Evolutionary conservation across 257 asterid genomes (phyloP), one percentile per base, ranked within the genome.

Genomic region (Salvia hispanica): DNA sequence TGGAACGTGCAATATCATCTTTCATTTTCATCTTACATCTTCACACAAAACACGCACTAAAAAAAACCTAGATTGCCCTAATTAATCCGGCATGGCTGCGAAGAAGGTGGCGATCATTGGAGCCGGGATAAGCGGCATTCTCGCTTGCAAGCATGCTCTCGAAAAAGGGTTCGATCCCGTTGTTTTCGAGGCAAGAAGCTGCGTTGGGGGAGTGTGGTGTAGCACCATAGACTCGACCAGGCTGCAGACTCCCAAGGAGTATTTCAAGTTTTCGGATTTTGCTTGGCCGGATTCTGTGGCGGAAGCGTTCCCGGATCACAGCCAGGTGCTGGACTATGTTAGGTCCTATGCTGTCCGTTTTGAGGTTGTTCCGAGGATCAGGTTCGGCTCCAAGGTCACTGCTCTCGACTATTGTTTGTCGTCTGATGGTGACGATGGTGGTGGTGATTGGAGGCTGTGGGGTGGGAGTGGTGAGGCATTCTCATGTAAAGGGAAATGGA

Each of bases 111-210:
- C 81, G 0, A 83, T 85, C 6, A 68, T 85, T 28, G 90, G 95
- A 6, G 90, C 88, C 6, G 92, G 95, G 52, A 73, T 87, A 34
- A 85, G 95, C 12, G 95, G 95, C 55, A 71, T 87, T 10, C 80
- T 87, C 31, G 85, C 91, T n/a, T 85, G 92, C 75, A 88, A 83
- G 62, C 83, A 85, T 76, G 70, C 78, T 15, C 2, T 69, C 4
- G 76, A 78, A 10, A 79, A 77, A 69, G 89, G 91, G 1, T 81
- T 85, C 56, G 65, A 67, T 10, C 90, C 92, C 0, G 14, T 80
- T 0, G 79, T 88, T 9, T 85, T 88, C 11, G 92, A 88, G 53
- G 74, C 82, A 6, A 61, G 59, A 5, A 53, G 50, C 12, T 43
- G 68, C 76, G 51, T 83, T 4, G 91, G 91, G 0, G 92, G 95